phyloP scores from a whole-genome alignment of 768 basidiomycete genomes.

The Amanita brunnescens region DNA sequence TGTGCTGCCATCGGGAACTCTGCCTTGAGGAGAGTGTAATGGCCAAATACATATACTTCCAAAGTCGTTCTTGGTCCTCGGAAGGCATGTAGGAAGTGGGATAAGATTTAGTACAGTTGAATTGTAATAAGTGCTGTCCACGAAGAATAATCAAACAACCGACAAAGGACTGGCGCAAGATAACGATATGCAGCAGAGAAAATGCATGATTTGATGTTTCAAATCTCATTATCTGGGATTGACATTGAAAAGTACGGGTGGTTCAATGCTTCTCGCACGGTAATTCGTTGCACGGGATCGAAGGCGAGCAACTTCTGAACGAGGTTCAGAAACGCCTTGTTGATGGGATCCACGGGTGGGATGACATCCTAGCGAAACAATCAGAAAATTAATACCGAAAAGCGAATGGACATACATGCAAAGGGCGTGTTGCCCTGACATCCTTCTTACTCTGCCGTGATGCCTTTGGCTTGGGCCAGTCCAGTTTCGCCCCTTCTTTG shows the following conservation, averaged over 20 bases:
- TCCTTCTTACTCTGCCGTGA: slow-evolving; percentile 90
- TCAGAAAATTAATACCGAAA: slow-evolving; percentile 4
- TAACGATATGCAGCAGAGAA: slow-evolving; percentile 16
- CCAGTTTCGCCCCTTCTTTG: slow-evolving; percentile 74
- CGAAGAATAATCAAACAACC: slow-evolving; percentile 14
- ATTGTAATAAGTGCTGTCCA: slow-evolving; percentile 19
- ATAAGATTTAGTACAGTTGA: slow-evolving; percentile 15
- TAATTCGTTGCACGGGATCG: slow-evolving; percentile 82
- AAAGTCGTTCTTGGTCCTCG: neutral
- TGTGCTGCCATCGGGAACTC: slow-evolving; percentile 2
- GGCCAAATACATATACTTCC: slow-evolving; percentile 7
- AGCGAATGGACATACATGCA: slow-evolving; percentile 59
- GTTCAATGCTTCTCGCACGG: slow-evolving; percentile 78
- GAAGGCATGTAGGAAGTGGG: slow-evolving; percentile 8
- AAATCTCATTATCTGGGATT: slow-evolving; percentile 58
- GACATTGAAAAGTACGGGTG: slow-evolving; percentile 78
- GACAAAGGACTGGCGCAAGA: slow-evolving; percentile 15
- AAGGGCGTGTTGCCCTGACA: slow-evolving; percentile 72
- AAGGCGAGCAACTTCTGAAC: slow-evolving; percentile 83
- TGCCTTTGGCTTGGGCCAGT: slow-evolving; percentile 88
- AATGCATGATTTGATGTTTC: slow-evolving; percentile 16
- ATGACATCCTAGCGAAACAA: slow-evolving; percentile 64
- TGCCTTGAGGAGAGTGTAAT: neutral
- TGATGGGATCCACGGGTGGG: slow-evolving; percentile 62
- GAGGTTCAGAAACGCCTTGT: slow-evolving; percentile 78